Percentiles rank a stretch among this genome's conserved stretches.
phyloP scores from a whole-genome alignment of 805 yeast genomes.

The Candida caryicola region DNA sequence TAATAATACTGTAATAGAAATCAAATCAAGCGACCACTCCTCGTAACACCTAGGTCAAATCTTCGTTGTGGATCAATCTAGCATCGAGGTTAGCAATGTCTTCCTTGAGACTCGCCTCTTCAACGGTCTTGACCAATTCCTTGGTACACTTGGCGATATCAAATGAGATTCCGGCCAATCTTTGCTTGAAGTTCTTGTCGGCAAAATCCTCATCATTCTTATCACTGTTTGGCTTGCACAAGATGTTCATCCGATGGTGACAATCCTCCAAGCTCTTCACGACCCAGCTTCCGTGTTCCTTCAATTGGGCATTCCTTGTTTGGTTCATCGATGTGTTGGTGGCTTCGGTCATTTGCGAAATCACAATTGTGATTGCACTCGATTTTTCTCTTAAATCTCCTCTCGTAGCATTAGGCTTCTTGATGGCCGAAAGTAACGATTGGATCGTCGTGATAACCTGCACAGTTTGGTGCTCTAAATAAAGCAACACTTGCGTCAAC shows the following conservation, averaged over 20 bases:
- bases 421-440: constrained; percentile 70
- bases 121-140: constrained; percentile 92
- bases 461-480: constrained; percentile 90
- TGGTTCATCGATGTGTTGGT: constrained; percentile 86
- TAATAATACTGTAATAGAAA: constrained; percentile 2
- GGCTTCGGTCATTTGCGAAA: constrained; percentile 85
- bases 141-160: constrained; percentile 96
- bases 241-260: constrained; percentile 71
- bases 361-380: constrained; percentile 71
- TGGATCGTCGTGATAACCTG: constrained; percentile 90
- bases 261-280: constrained; percentile 85
- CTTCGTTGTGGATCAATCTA: constrained; percentile 34
- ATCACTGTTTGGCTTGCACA: constrained; percentile 49
- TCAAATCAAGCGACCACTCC: background rate
- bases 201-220: constrained; percentile 63
- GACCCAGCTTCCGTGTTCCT: constrained; percentile 90
- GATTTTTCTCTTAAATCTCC: constrained; percentile 74
- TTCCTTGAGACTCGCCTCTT: constrained; percentile 85
- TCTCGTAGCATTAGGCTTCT: constrained; percentile 71
- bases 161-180: constrained; percentile 93
- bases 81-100: constrained; percentile 82
- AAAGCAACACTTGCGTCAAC: constrained; percentile 74
- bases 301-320: constrained; percentile 77
- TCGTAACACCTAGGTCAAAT: constrained; percentile 5
- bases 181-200: constrained; percentile 84